A percentile compares a stretch with the other conserved stretches of the same genome.
Conservation (phyloP, 2,329 filamentous ascomycete species). For the Nothomitra cinnamomea region DNA sequence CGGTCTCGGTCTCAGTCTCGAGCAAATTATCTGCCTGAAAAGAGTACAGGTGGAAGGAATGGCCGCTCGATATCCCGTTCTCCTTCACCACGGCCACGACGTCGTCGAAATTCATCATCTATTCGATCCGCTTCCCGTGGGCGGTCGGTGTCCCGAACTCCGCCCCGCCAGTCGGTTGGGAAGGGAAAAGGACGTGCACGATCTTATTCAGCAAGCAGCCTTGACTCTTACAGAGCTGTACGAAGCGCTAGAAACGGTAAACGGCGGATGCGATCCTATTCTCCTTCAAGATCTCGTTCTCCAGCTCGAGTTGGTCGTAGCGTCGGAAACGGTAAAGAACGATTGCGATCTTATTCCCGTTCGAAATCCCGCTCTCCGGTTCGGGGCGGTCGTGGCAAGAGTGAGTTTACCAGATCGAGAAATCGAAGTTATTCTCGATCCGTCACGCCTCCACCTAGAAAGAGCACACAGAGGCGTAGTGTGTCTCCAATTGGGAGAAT, state of each 20-base stretch:
- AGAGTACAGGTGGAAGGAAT: conserved; percentile 2
- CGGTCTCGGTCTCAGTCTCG: conserved; percentile 5
- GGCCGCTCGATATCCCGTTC: conserved; percentile 8
- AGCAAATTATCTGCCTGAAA: conserved; percentile 7
- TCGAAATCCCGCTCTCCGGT: conserved; percentile 1
- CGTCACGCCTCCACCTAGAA: conserved; percentile 15
- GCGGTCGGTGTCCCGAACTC: conserved; percentile 17
- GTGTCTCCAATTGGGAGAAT: conserved; percentile 4
- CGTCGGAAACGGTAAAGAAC: background rate
- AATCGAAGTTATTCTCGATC: conserved; percentile 20
- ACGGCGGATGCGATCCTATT: background rate
- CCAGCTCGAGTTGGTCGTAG: background rate
- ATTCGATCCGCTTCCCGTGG: conserved; percentile 20
- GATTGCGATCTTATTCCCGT: background rate
- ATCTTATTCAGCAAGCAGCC: background rate
- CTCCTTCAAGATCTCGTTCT: conserved; percentile 3
- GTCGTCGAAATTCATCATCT: conserved; percentile 19
- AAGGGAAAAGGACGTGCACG: conserved; percentile 1
- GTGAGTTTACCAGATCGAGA: conserved; percentile 6
- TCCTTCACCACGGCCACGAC: conserved; percentile 17
- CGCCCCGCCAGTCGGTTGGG: conserved; percentile 10
- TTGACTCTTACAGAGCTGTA: background rate
- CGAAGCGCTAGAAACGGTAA: background rate
- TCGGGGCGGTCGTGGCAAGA: conserved; percentile 7
- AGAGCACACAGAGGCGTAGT: conserved; percentile 12